Evolutionary conservation across 495 filamentous ascomycete genomes (phyloP).

Genomic region (Aspergillus olivimuriae): DNA sequence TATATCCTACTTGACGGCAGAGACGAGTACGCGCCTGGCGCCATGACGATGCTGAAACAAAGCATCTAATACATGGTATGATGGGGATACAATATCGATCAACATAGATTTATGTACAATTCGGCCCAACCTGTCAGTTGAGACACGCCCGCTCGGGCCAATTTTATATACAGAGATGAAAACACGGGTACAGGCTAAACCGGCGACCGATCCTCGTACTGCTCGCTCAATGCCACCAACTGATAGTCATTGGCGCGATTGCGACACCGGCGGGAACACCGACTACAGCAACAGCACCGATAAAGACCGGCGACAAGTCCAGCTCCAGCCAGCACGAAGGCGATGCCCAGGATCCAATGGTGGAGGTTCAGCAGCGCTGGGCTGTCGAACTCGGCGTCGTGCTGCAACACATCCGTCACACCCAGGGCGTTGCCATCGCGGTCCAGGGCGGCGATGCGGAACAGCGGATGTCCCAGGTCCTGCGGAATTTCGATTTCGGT

Average conservation of each 20-base stretch:
- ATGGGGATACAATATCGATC: too few relatives aligned
- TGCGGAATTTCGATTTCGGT: conserved; percentile 16
- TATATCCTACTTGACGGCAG: too few relatives aligned
- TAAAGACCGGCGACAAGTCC: conserved; percentile 12
- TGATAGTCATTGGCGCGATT: conserved; percentile 12
- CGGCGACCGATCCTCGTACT: conserved; percentile 2
- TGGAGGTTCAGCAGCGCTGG: conserved; percentile 6
- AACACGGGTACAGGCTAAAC: background rate
- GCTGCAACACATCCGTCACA: conserved; percentile 14
- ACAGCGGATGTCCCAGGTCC: conserved; percentile 5
- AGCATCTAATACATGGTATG: too few relatives aligned
- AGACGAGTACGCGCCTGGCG: too few relatives aligned
- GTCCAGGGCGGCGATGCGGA: conserved; percentile 20
- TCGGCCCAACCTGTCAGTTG: too few relatives aligned
- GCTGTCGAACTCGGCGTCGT: background rate
- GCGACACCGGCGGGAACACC: conserved; percentile 4
- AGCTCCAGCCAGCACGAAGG: conserved; percentile 5
- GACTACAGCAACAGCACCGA: conserved; percentile 4
- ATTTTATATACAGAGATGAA: background rate
- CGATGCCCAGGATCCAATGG: conserved; percentile 11
- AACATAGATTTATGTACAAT: too few relatives aligned
- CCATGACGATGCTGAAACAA: too few relatives aligned
- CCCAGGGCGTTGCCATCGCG: conserved; percentile 15
- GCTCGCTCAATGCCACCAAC: conserved; percentile 12
- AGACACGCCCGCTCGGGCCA: too few relatives aligned